phyloP scores from a whole-genome alignment of 1,139 yeast genomes.

The Taphrina communis region DNA sequence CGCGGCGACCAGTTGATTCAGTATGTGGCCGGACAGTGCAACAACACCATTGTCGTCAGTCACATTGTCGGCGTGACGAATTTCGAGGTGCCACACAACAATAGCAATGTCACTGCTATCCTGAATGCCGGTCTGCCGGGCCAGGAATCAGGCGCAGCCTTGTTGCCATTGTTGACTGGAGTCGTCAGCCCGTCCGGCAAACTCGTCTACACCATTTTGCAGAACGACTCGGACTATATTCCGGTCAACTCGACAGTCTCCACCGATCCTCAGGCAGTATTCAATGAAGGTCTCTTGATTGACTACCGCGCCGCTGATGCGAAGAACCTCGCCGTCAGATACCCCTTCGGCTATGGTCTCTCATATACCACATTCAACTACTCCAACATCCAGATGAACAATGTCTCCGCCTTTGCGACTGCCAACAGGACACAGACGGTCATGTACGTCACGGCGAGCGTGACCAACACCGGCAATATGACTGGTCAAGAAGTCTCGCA shows the following conservation, averaged over 20 bases:
- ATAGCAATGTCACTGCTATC: slow-evolving; percentile 64
- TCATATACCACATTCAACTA: slow-evolving; percentile 60
- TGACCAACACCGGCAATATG: slow-evolving; percentile 56
- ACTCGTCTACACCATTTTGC: slow-evolving; percentile 68
- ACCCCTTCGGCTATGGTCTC: slow-evolving; percentile 67
- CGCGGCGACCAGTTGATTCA: slow-evolving; percentile 64
- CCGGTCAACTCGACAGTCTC: slow-evolving; percentile 35
- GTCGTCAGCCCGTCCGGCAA: slow-evolving; percentile 67
- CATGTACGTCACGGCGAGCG: slow-evolving; percentile 59
- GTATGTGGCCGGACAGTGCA: slow-evolving; percentile 58
- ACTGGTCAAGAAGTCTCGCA: slow-evolving; percentile 60
- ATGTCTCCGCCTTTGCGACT: background rate
- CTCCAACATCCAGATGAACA: slow-evolving; percentile 23
- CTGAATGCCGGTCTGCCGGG: slow-evolving; percentile 65
- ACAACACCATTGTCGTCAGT: slow-evolving; percentile 63
- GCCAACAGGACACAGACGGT: slow-evolving; percentile 12
- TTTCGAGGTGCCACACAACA: slow-evolving; percentile 64
- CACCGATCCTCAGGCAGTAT: slow-evolving; percentile 54
- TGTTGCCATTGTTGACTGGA: slow-evolving; percentile 62
- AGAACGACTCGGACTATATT: slow-evolving; percentile 60
- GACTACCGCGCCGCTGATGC: slow-evolving; percentile 65
- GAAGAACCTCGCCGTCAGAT: slow-evolving; percentile 62
- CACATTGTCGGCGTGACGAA: slow-evolving; percentile 66
- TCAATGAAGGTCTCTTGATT: slow-evolving; percentile 52
- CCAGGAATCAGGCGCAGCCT: slow-evolving; percentile 59